phyloP scores from a whole-genome alignment of 2,329 filamentous ascomycete genomes.

The Aspergillus transmontanensis region DNA sequence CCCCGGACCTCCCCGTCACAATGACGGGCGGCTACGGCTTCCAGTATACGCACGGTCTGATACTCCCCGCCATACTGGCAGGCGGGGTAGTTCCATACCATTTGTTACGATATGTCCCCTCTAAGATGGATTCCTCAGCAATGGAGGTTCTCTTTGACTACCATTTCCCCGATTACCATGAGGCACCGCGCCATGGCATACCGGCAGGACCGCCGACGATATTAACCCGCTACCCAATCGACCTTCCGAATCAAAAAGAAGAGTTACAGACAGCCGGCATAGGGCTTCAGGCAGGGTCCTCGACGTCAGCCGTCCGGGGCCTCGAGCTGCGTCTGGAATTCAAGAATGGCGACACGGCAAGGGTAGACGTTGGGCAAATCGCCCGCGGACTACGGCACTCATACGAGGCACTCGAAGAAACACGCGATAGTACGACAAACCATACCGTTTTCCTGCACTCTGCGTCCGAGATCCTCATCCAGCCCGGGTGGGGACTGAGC shows the following conservation, averaged over 20 bases:
- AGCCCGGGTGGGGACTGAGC: constrained; percentile 6
- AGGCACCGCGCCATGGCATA: constrained; percentile 21
- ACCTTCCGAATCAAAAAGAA: neutral
- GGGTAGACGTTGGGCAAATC: neutral
- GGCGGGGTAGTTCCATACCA: constrained; percentile 19
- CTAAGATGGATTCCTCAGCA: constrained; percentile 9
- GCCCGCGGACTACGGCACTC: neutral
- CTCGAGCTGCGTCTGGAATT: neutral
- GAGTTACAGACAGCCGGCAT: neutral
- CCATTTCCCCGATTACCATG: constrained; percentile 24
- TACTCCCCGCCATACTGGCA: constrained; percentile 24
- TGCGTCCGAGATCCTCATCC: neutral
- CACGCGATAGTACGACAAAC: neutral
- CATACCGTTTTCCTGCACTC: constrained; percentile 5
- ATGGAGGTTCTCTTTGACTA: constrained; percentile 23
- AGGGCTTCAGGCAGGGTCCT: neutral
- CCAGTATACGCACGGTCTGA: constrained; percentile 24
- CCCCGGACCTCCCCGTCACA: constrained; percentile 1
- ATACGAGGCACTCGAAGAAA: neutral
- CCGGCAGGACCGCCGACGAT: neutral
- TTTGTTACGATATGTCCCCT: constrained; percentile 25
- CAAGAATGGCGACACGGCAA: neutral
- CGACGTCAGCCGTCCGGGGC: neutral
- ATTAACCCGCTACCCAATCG: neutral
- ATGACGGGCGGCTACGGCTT: constrained; percentile 24